A percentile compares a stretch with the other conserved stretches of the same genome.
Evolutionary conservation across 805 yeast species (phyloP).

Genomic region (Zygosaccharomyces bisporus): DNA sequence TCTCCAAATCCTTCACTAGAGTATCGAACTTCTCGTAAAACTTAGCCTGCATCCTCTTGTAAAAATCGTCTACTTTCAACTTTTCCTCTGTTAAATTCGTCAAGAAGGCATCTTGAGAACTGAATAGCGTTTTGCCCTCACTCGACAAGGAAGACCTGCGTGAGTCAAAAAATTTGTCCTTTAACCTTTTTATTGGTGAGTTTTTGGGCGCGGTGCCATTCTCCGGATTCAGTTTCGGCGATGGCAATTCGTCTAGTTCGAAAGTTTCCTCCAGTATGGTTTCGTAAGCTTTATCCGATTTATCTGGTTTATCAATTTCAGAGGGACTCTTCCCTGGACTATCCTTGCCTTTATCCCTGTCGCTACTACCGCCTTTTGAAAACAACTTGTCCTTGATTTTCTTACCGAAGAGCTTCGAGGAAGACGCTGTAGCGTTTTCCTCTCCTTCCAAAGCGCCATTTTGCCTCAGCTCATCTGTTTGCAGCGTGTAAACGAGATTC

Average conservation of each 20-base stretch:
- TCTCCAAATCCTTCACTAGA: constrained; percentile 46
- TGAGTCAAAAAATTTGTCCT: constrained; percentile 16
- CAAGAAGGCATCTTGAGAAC: constrained; percentile 44
- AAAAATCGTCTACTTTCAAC: constrained; percentile 50
- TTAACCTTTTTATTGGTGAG: constrained; percentile 16
- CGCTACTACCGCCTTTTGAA: constrained; percentile 4
- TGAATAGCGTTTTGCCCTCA: constrained; percentile 29
- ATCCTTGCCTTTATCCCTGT: neutral
- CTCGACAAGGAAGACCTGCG: constrained; percentile 26
- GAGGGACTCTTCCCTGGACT: neutral
- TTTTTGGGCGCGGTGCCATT: constrained; percentile 9
- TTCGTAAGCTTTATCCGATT: constrained; percentile 3
- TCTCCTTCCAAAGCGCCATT: constrained; percentile 7
- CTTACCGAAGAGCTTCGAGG: constrained; percentile 14
- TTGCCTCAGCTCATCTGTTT: constrained; percentile 36
- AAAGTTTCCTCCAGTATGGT: constrained; percentile 15
- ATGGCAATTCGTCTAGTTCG: constrained; percentile 14
- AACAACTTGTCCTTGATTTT: constrained; percentile 19
- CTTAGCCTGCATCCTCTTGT: constrained; percentile 44
- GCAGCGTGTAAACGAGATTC: constrained; percentile 53
- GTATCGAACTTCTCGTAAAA: constrained; percentile 45
- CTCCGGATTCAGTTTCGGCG: constrained; percentile 12
- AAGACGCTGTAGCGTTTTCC: constrained; percentile 4
- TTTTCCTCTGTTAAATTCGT: constrained; percentile 47
- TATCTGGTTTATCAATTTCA: no score